These are phyloP conservation scores for Akanthomyces lecanii DNA, from an alignment of 2,329 filamentous ascomycete genomes.

Conservation along the genomic window DNA sequence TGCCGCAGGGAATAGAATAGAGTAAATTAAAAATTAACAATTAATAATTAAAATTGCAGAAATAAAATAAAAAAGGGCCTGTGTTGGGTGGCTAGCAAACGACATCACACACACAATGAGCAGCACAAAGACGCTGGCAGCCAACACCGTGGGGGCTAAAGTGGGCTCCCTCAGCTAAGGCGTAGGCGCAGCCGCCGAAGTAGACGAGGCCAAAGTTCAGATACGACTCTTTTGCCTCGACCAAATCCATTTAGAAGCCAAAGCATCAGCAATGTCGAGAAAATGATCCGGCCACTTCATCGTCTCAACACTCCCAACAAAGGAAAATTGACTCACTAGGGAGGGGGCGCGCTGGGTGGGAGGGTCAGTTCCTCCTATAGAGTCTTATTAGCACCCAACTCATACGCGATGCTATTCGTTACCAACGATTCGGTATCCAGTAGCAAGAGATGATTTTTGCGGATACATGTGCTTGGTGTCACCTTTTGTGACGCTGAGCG, in stretches of 20 bases:
- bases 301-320: neutral
- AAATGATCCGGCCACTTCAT: neutral
- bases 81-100: neutral
- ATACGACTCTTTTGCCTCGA: neutral
- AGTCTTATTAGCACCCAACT: constrained; percentile 11
- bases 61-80: neutral
- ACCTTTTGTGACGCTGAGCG: neutral
- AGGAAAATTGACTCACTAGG: neutral
- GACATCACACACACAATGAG: neutral
- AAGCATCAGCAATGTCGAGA: neutral
- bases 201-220: neutral
- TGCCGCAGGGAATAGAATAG: neutral
- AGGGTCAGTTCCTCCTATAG: constrained; percentile 3
- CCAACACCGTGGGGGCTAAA: constrained; percentile 5
- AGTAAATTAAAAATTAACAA: neutral
- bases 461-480: constrained; percentile 1
- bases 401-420: constrained; percentile 8
- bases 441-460: neutral
- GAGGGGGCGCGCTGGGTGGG: neutral
- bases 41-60: neutral
- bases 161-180: neutral
- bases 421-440: constrained; percentile 6
- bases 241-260: neutral
- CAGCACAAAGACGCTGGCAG: neutral
- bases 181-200: constrained; percentile 2